A percentile compares a stretch with the other conserved stretches of the same genome.
Evolutionary conservation across 805 yeast species (phyloP).

Genomic region (Metschnikowia bowlesiae): DNA sequence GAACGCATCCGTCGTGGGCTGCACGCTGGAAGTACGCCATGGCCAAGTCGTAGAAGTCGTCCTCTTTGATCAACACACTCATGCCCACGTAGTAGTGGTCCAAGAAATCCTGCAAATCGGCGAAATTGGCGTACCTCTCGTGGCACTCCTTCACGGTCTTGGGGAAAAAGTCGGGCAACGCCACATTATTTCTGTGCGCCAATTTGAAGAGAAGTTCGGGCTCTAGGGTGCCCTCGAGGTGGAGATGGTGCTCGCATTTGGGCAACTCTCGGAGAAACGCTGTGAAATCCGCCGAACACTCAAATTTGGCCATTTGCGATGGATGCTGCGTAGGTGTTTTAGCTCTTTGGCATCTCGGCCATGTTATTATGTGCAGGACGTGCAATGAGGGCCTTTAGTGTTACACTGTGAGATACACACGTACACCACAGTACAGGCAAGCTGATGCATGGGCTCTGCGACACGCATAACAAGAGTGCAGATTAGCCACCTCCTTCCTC

Average conservation of each 20-base stretch:
- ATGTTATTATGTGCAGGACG: not conserved
- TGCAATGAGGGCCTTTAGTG: not conserved
- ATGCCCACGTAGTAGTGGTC: conserved; percentile 79
- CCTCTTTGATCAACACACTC: conserved; percentile 62
- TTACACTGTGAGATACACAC: too few species aligned
- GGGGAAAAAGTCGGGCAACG: conserved; percentile 63
- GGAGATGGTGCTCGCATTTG: conserved; percentile 85
- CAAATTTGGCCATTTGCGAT: conserved; percentile 9
- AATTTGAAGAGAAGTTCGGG: conserved; percentile 69
- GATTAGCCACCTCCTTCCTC: too few species aligned
- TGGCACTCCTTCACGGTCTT: conserved; percentile 48
- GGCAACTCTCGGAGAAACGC: conserved; percentile 65
- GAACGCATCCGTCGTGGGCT: conserved; percentile 53
- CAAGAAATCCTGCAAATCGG: conserved; percentile 71
- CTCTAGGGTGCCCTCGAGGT: conserved; percentile 76
- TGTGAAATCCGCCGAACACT: conserved; percentile 29
- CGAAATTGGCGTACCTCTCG: conserved; percentile 56
- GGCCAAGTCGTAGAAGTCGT: conserved; percentile 76
- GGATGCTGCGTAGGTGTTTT: not conserved
- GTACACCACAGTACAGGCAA: too few species aligned
- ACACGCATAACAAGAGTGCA: too few species aligned
- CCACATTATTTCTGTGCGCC: conserved; percentile 59
- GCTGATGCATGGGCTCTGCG: too few species aligned
- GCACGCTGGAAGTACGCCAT: conserved; percentile 65
- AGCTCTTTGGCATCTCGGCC: not conserved